A percentile compares a stretch with the other conserved stretches of the same genome.
Conservation (phyloP, 495 filamentous ascomycete species). For the Sordaria brevicollis region DNA sequence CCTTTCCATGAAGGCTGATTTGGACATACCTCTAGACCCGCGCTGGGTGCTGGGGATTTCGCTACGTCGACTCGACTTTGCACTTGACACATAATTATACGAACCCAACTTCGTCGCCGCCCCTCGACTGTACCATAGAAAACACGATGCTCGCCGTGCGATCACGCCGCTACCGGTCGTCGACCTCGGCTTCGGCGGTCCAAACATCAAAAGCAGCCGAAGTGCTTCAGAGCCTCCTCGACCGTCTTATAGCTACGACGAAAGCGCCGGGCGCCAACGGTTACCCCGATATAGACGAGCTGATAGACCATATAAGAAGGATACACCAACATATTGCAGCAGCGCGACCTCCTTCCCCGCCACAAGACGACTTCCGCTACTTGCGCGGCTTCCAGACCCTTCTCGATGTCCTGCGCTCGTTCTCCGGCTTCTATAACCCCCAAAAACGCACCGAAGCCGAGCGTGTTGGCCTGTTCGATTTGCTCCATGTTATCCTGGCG, state of each 20-base stretch:
- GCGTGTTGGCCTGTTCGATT: slow-evolving; percentile 50
- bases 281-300: slow-evolving; percentile 31
- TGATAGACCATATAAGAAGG: slow-evolving; percentile 30
- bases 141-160: slow-evolving; percentile 32
- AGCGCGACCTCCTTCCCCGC: slow-evolving; percentile 28
- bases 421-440: slow-evolving; percentile 63
- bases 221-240: slow-evolving; percentile 50
- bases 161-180: slow-evolving; percentile 49
- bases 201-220: slow-evolving; percentile 46
- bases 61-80: not conserved
- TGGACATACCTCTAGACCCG: slow-evolving; percentile 13
- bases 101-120: slow-evolving; percentile 7
- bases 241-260: slow-evolving; percentile 32
- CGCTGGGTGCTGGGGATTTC: slow-evolving; percentile 17
- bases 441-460: slow-evolving; percentile 48
- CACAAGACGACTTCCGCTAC: slow-evolving; percentile 74
- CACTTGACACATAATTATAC: slow-evolving; percentile 14
- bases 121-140: not conserved
- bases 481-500: slow-evolving; percentile 59
- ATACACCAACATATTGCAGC: slow-evolving; percentile 40
- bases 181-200: slow-evolving; percentile 47
- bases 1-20: slow-evolving; percentile 14
- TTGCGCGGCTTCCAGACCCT: slow-evolving; percentile 70
- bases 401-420: slow-evolving; percentile 53
- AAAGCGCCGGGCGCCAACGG: slow-evolving; percentile 10